Evolutionary conservation across 2,329 filamentous ascomycete genomes (phyloP).

Genomic region (Trichoderma gracile): DNA sequence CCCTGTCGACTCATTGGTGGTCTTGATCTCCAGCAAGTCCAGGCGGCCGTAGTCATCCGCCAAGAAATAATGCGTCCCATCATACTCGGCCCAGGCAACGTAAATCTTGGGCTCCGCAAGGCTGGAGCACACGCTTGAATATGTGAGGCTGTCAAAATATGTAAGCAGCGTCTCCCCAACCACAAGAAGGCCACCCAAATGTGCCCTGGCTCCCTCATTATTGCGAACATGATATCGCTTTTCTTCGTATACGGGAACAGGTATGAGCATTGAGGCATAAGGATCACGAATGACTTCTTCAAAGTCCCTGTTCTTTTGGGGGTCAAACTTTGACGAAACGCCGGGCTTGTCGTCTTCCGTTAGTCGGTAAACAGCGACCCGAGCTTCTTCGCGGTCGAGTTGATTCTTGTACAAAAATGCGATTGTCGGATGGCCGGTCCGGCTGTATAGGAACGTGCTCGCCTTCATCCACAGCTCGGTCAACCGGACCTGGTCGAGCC

Average conservation of each 20-base stretch:
- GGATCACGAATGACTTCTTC: slow-evolving; percentile 55
- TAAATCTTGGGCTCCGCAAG: slow-evolving; percentile 79
- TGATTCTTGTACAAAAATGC: slow-evolving; percentile 60
- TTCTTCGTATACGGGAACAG: slow-evolving; percentile 58
- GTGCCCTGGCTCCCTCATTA: slow-evolving; percentile 53
- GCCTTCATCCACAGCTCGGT: slow-evolving; percentile 62
- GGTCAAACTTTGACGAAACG: slow-evolving; percentile 56
- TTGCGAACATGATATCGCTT: slow-evolving; percentile 64
- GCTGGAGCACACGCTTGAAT: slow-evolving; percentile 62
- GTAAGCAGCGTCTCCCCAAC: slow-evolving; percentile 79
- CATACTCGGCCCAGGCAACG: slow-evolving; percentile 85
- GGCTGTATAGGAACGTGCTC: slow-evolving; percentile 58
- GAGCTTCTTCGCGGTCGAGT: slow-evolving; percentile 53
- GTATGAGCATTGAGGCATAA: slow-evolving; percentile 62
- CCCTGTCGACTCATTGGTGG: slow-evolving; percentile 63
- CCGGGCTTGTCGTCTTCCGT: slow-evolving; percentile 59
- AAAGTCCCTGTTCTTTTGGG: slow-evolving; percentile 56
- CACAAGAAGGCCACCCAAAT: slow-evolving; percentile 69
- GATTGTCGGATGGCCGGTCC: slow-evolving; percentile 59
- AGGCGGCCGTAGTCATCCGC: slow-evolving; percentile 88
- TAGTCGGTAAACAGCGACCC: slow-evolving; percentile 60
- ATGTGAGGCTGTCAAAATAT: slow-evolving; percentile 79
- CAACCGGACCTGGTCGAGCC: slow-evolving; percentile 57
- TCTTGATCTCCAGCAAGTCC: slow-evolving; percentile 78
- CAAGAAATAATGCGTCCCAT: slow-evolving; percentile 79